A percentile compares a stretch with the other conserved stretches of the same genome.
phyloP scores from a whole-genome alignment of 331 rosid species.

The Pyrus hybrid region DNA sequence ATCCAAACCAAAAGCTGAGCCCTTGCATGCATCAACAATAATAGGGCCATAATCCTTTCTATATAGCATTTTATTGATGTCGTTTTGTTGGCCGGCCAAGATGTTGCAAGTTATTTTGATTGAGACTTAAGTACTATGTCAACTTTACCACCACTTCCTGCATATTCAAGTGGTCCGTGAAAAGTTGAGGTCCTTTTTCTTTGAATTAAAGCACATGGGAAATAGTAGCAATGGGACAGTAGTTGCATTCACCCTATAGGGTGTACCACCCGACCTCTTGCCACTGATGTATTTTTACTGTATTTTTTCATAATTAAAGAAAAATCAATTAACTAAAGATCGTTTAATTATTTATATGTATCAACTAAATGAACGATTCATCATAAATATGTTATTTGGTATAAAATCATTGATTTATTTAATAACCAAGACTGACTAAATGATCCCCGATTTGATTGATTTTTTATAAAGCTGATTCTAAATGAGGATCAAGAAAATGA shows the following conservation, averaged over 20 bases:
- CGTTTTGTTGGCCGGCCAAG: neutral
- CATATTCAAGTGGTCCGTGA: constrained; percentile 1
- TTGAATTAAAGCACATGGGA: neutral
- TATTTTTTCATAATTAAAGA: too few relatives aligned
- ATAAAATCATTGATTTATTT: too few relatives aligned
- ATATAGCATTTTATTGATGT: neutral
- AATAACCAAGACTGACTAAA: too few relatives aligned
- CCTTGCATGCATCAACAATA: neutral
- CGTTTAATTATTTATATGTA: too few relatives aligned
- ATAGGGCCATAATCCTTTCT: neutral
- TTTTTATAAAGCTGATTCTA: too few relatives aligned
- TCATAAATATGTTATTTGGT: too few relatives aligned
- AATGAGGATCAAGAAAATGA: too few relatives aligned
- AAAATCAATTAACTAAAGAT: too few relatives aligned
- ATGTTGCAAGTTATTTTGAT: neutral
- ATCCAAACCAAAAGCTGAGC: neutral
- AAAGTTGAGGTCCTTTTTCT: neutral
- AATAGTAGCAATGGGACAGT: neutral
- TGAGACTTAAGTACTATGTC: neutral
- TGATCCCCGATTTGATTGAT: too few relatives aligned
- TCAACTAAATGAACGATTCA: too few relatives aligned
- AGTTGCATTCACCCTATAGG: neutral
- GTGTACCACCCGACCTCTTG: neutral
- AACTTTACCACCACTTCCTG: neutral
- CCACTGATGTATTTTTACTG: neutral